Evolutionary conservation across 2,329 filamentous ascomycete species (phyloP).

Genomic region (Fusarium liriodendri): DNA sequence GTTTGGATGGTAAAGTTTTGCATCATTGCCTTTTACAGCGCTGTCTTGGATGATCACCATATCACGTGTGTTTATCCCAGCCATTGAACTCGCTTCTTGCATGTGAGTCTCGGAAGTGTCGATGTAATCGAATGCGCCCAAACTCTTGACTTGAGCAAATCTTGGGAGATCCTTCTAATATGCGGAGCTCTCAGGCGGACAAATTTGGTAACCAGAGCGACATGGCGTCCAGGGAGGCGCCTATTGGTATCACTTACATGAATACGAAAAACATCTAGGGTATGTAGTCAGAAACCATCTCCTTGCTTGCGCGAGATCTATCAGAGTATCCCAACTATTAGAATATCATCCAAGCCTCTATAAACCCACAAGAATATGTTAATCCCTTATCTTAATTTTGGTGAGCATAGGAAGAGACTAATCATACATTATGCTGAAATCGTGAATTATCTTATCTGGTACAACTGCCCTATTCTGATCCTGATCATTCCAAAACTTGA

Average conservation of each 20-base stretch:
- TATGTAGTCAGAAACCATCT: neutral
- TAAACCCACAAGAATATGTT: no score
- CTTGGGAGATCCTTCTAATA: neutral
- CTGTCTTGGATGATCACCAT: neutral
- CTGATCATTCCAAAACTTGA: constrained; percentile 11
- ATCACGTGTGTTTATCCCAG: neutral
- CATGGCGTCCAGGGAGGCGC: neutral
- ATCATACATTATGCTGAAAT: constrained; percentile 16
- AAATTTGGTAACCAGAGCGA: neutral
- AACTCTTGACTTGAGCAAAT: neutral
- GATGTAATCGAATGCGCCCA: neutral
- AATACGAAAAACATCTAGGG: neutral
- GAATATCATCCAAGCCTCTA: no score
- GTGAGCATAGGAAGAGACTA: neutral
- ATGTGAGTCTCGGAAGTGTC: neutral
- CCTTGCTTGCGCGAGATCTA: no score
- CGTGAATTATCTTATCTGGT: constrained; percentile 34
- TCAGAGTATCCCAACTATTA: no score
- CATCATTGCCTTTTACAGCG: neutral
- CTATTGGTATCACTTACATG: neutral
- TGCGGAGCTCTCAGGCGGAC: neutral
- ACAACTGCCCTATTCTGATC: constrained; percentile 24
- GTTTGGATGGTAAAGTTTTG: neutral
- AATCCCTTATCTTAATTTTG: no score
- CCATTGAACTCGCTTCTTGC: neutral